A percentile compares a stretch with the other conserved stretches of the same genome.
Evolutionary conservation across 768 basidiomycete genomes (phyloP).

Genomic region (Rhodotorula graminis): DNA sequence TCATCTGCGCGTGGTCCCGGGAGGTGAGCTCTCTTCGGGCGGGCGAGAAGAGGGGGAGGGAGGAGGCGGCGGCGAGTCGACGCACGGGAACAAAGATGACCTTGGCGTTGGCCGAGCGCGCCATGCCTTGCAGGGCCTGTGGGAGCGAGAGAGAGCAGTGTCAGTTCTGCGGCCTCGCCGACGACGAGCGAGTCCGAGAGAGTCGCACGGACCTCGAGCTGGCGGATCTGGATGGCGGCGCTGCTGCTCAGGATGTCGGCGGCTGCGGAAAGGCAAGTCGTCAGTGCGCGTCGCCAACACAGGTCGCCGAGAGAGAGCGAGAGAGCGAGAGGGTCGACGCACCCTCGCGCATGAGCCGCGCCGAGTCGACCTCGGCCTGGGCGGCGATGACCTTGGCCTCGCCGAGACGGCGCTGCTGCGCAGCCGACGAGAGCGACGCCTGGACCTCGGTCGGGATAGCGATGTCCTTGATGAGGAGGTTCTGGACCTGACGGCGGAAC

Average conservation of each 20-base stretch:
- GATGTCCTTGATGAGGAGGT: constrained; percentile 60
- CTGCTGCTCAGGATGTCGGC: constrained; percentile 54
- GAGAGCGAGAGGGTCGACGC: background rate
- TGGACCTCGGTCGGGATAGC: constrained; percentile 62
- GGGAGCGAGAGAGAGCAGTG: constrained; percentile 39
- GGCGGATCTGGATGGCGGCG: constrained; percentile 96
- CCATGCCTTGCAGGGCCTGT: background rate
- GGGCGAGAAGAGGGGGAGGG: background rate
- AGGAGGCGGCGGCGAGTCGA: background rate
- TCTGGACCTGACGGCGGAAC: constrained; percentile 59
- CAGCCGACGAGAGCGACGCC: constrained; percentile 85
- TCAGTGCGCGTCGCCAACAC: background rate
- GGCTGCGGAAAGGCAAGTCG: background rate
- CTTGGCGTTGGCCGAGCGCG: constrained; percentile 57
- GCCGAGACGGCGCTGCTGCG: constrained; percentile 94
- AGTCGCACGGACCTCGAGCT: constrained; percentile 88
- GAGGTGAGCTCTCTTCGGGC: too few relatives aligned
- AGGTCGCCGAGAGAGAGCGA: too few relatives aligned
- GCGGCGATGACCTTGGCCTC: constrained; percentile 95
- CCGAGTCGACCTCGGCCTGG: constrained; percentile 54
- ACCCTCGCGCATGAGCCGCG: constrained; percentile 22
- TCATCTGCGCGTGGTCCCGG: constrained; percentile 9
- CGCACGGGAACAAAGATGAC: constrained; percentile 60
- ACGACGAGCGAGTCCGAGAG: constrained; percentile 43
- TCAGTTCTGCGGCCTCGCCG: constrained; percentile 66